Evolutionary conservation across 345 rosid genomes (phyloP).

Genomic region (Eucalyptus rudis): DNA sequence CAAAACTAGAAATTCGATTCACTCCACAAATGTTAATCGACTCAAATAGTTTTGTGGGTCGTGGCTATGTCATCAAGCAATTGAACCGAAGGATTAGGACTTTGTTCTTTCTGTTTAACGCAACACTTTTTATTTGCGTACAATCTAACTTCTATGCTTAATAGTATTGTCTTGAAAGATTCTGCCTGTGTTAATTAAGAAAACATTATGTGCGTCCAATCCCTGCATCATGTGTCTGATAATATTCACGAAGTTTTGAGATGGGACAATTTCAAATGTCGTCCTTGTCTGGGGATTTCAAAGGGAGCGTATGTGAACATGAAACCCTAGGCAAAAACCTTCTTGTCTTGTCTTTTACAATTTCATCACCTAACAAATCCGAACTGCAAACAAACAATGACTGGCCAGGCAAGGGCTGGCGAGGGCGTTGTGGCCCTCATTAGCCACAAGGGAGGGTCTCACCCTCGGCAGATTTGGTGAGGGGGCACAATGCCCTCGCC

Average conservation of each 20-base stretch:
- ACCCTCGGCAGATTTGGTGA: fast-evolving
- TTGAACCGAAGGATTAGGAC: background rate
- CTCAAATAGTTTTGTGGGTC: background rate
- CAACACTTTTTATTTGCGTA: background rate
- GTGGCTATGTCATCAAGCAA: background rate
- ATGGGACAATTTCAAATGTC: background rate
- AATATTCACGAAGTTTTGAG: background rate
- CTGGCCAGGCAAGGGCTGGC: fast-evolving
- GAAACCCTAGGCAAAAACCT: background rate
- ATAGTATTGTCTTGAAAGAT: background rate
- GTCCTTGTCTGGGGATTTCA: background rate
- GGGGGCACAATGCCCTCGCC: no score
- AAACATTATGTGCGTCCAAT: background rate
- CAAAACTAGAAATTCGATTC: background rate
- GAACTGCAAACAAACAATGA: fast-evolving
- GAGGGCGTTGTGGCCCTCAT: fast-evolving
- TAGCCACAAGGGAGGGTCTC: no score
- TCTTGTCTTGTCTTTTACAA: background rate
- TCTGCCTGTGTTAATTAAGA: background rate
- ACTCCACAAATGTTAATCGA: background rate
- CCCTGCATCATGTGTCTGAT: background rate
- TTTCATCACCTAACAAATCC: background rate
- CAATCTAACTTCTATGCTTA: background rate
- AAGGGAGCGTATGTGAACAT: background rate
- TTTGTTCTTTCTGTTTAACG: background rate